Conservation (phyloP, 2,329 filamentous ascomycete species). For the Botrytis deweyae region DNA sequence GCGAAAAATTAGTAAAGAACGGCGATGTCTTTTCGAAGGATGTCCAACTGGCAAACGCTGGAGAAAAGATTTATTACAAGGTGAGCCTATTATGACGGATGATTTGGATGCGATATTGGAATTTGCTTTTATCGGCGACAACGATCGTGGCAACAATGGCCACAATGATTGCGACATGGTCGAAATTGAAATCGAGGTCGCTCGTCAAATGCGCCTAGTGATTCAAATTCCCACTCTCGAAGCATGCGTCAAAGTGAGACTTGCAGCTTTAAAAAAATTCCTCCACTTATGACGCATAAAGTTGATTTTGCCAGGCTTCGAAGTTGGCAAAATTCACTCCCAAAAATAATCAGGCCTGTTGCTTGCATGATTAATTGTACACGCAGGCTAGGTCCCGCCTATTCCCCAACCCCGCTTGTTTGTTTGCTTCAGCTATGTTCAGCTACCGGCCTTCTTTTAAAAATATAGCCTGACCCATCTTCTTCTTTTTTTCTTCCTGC, state of each 20-base stretch:
- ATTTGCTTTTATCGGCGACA: neutral
- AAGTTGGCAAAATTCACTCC: constrained; percentile 16
- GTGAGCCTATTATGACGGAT: constrained; percentile 52
- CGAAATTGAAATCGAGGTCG: neutral
- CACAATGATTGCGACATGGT: neutral
- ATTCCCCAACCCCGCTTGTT: constrained; percentile 22
- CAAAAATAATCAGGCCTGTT: constrained; percentile 13
- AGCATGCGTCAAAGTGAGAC: constrained; percentile 10
- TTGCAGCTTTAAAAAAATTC: constrained; percentile 10
- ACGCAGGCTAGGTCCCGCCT: constrained; percentile 15
- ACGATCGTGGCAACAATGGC: neutral
- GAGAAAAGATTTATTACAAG: constrained; percentile 90
- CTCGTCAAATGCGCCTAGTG: constrained; percentile 12
- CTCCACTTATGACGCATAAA: constrained; percentile 22
- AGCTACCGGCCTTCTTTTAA: constrained; percentile 15
- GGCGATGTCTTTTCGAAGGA: constrained; percentile 75
- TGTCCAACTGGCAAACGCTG: constrained; percentile 65
- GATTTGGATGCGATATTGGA: neutral
- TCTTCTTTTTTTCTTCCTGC: neutral
- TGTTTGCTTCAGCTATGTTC: constrained; percentile 16
- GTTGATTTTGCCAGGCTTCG: neutral
- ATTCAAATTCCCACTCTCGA: constrained; percentile 17
- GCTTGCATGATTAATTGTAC: constrained; percentile 1
- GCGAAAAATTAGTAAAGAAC: constrained; percentile 75
- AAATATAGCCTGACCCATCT: constrained; percentile 10